Evolutionary conservation across 2,329 filamentous ascomycete species (phyloP).

Genomic region (Arthrobotrys sphaeroides): DNA sequence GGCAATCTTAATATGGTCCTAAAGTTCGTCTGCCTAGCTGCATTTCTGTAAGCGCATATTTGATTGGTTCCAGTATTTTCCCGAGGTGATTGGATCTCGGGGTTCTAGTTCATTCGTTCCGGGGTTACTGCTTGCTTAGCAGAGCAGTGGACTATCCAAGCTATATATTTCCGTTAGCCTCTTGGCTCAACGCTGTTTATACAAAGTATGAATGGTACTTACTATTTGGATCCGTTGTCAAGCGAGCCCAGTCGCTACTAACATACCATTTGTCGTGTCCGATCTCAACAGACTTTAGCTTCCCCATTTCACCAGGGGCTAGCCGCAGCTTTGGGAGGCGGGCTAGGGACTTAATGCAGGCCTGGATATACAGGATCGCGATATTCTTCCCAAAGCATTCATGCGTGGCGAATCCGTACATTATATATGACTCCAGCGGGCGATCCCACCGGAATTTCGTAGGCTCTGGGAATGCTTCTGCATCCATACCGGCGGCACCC

Average conservation of each 20-base stretch:
- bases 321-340: slow-evolving; percentile 64
- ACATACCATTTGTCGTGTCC: slow-evolving; percentile 62
- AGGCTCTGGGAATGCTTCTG: slow-evolving; percentile 61
- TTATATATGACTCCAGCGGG: slow-evolving; percentile 61
- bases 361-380: slow-evolving; percentile 62
- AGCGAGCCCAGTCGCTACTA: slow-evolving; percentile 65
- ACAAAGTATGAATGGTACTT: no score
- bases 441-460: slow-evolving; percentile 63
- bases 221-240: slow-evolving; percentile 62
- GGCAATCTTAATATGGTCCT: no score
- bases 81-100: no score
- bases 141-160: no score
- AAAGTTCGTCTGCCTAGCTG: no score
- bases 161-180: no score
- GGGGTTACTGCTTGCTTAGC: no score
- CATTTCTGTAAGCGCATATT: no score
- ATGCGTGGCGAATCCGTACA: slow-evolving; percentile 65
- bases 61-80: no score
- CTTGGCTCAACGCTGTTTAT: no score
- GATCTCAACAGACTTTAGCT: slow-evolving; percentile 63
- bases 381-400: slow-evolving; percentile 64
- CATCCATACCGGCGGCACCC: slow-evolving; percentile 61
- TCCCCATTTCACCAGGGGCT: slow-evolving; percentile 64
- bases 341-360: slow-evolving; percentile 63
- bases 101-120: no score